phyloP scores from a whole-genome alignment of 148 eudicot species.

The Chenopodium berlandieri region DNA sequence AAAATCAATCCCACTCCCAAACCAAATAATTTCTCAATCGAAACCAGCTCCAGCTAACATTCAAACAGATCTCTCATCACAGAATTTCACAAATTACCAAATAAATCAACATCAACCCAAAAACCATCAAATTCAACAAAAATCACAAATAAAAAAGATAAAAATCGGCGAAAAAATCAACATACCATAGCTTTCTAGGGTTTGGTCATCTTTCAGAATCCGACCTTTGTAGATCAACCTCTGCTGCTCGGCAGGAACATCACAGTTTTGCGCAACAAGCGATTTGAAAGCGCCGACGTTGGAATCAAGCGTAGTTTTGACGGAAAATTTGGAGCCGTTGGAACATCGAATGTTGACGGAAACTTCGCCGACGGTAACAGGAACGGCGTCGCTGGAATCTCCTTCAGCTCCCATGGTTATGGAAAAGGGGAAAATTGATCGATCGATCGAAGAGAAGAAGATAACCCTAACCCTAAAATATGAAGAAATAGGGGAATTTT shows the following conservation, averaged over 20 bases:
- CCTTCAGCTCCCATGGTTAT: constrained; percentile 54
- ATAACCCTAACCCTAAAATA: constrained; percentile 40
- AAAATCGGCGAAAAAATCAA: background rate
- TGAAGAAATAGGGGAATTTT: background rate
- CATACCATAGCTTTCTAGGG: constrained; percentile 76
- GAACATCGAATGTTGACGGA: constrained; percentile 73
- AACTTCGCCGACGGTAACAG: constrained; percentile 37
- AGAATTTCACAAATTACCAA: background rate
- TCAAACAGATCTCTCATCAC: constrained; percentile 16
- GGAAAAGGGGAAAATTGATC: background rate
- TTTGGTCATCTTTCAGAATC: constrained; percentile 89
- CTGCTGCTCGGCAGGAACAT: constrained; percentile 85
- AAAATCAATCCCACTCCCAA: background rate
- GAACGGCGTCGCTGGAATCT: constrained; percentile 36
- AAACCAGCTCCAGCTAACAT: background rate
- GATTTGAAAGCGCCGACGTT: constrained; percentile 58
- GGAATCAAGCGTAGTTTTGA: constrained; percentile 50
- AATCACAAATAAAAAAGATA: background rate
- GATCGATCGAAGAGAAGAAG: constrained; percentile 1
- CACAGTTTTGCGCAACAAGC: constrained; percentile 58
- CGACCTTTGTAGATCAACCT: constrained; percentile 90
- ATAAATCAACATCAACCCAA: background rate
- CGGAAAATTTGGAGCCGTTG: constrained; percentile 72
- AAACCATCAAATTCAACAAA: constrained; percentile 5
- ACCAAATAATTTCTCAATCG: background rate